Evolutionary conservation across 768 basidiomycete genomes (phyloP).

Genomic region (Brasilioporus rufonigricans): DNA sequence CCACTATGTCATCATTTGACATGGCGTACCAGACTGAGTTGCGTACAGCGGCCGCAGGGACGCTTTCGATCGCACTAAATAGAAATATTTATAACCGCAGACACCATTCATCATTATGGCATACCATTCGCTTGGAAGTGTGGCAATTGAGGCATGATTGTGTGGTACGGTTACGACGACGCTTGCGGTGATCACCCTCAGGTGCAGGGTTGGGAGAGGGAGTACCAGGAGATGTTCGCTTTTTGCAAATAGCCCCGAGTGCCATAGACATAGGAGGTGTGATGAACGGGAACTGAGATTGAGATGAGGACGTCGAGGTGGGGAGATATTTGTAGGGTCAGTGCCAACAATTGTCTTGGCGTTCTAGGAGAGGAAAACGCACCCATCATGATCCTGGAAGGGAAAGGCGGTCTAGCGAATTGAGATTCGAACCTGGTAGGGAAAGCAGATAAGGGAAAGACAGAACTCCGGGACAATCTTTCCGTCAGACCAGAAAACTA

Average conservation of each 20-base stretch:
- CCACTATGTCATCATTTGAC: conserved; percentile 25
- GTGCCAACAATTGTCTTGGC: conserved; percentile 23
- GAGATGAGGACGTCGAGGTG: conserved; percentile 1
- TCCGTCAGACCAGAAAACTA: conserved; percentile 17
- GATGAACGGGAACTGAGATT: conserved; percentile 1
- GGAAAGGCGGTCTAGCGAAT: conserved; percentile 12
- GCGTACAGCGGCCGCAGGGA: conserved; percentile 45
- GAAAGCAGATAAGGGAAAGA: conserved; percentile 13
- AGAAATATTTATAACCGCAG: neutral
- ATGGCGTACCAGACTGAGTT: conserved; percentile 38
- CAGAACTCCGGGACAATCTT: conserved; percentile 11
- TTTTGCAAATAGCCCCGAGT: conserved; percentile 27
- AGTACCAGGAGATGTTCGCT: conserved; percentile 25
- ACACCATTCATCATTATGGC: conserved; percentile 4
- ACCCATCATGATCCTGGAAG: conserved; percentile 9
- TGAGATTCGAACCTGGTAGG: conserved; percentile 4
- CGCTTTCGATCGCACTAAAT: conserved; percentile 47
- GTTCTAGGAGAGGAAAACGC: conserved; percentile 1
- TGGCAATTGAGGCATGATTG: conserved; percentile 75
- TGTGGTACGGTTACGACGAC: conserved; percentile 69
- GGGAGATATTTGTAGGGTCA: conserved; percentile 28
- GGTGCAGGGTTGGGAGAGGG: conserved; percentile 31
- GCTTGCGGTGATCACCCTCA: conserved; percentile 55
- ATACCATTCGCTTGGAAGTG: conserved; percentile 71
- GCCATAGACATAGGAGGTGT: conserved; percentile 29